Evolutionary conservation across 129 eudicot species (phyloP), one percentile per base, ranked within the genome.

Genomic region (Silybum marianum): DNA sequence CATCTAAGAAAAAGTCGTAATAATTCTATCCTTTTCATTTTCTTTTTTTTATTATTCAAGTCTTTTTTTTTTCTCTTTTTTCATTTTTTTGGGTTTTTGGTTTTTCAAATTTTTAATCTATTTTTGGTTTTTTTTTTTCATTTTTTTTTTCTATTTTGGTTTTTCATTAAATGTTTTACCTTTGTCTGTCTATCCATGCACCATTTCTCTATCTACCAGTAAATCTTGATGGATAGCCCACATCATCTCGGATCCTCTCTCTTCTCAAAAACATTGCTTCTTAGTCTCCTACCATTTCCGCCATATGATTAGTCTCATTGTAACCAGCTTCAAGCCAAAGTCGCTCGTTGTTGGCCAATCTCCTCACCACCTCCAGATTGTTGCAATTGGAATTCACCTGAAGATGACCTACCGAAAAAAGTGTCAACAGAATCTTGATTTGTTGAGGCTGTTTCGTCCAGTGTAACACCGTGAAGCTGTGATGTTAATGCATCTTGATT

Each of bases 391-490:
- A 67, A 78, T 1, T 86, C 84, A 16, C 85, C 82, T 9, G 82
- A 80, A 6, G 87, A 86, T n/a, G 87, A 79, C 76, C 80, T 71
- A 76, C 83, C 72, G 10, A 63, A 62, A 24, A 23, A 21, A 4
- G 22, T 58, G n/a, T 30, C 87, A 34, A 75, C 80, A 65, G 72
- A 21, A 39, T 32, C 81, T 24, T 70, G 78, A 54, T 40, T 42
- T 19, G 74, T 66, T 7, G 73, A 9, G 9, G 66, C 46, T 67
- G 42, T 74, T 23, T 87, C 86, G 26, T 82, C 83, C 68, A 90
- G 69, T 60, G 88, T 14, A 12, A 87, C 78, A 81, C 71, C 79
- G n/a, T 85, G 86, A 48, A 87, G 81, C 54, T 71, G 81, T 32
- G 81, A 81, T 32, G 85, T 74, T 60, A 87, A 62, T 51, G 9